Conservation (phyloP, 2,329 filamentous ascomycete species). For the Cytospora leucostoma region DNA sequence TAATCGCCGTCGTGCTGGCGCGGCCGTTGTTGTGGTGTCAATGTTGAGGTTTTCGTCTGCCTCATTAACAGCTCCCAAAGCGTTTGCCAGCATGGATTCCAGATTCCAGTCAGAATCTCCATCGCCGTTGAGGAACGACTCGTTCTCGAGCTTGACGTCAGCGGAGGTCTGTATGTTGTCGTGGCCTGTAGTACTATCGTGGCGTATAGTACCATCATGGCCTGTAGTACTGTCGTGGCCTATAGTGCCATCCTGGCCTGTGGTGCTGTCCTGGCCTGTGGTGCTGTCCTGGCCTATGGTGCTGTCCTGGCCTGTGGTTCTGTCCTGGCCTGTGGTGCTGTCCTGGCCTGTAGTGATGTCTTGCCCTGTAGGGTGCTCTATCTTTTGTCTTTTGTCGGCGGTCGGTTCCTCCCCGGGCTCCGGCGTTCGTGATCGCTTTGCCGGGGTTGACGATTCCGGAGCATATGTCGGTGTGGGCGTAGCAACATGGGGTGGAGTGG, state of each 20-base stretch:
- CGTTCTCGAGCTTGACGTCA: conserved; percentile 27
- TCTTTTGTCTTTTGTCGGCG: conserved; percentile 27
- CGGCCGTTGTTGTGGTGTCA: conserved; percentile 12
- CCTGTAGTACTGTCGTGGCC: too few relatives aligned
- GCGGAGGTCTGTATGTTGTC: background rate
- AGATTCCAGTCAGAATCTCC: conserved; percentile 20
- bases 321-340: too few relatives aligned
- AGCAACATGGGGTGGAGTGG: conserved; percentile 1
- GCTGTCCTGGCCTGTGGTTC: too few relatives aligned
- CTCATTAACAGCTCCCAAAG: conserved; percentile 23
- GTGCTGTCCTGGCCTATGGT: too few relatives aligned
- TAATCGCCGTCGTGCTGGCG: conserved; percentile 29
- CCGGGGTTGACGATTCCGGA: conserved; percentile 6
- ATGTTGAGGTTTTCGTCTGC: conserved; percentile 18
- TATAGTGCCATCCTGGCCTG: too few relatives aligned
- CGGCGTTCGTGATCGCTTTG: conserved; percentile 25
- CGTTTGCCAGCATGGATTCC: conserved; percentile 23
- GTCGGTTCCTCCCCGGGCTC: conserved; percentile 15
- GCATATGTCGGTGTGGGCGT: conserved; percentile 7
- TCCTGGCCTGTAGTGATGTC: background rate
- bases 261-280: too few relatives aligned
- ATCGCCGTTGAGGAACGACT: conserved; percentile 4
- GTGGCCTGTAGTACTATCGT: background rate
- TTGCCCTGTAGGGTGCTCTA: conserved; percentile 16
- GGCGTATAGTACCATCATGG: too few relatives aligned